These are phyloP conservation scores for Nevesoporus exiguus DNA, from an alignment of 768 basidiomycete genomes.

Conservation along the genomic window DNA sequence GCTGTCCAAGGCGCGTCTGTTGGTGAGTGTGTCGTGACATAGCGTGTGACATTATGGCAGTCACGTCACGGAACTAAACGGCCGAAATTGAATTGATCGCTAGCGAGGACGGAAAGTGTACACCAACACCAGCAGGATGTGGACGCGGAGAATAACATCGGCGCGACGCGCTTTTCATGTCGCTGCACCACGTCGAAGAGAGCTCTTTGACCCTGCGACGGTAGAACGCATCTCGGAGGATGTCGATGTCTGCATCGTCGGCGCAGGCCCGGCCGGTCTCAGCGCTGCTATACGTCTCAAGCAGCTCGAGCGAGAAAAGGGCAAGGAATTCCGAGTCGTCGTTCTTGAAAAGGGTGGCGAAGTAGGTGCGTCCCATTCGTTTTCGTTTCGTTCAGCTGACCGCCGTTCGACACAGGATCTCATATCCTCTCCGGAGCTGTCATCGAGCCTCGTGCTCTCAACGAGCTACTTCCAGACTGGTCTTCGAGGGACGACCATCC, in stretches of 20 bases:
- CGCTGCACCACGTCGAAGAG: conserved; percentile 21
- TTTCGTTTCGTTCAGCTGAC: not conserved
- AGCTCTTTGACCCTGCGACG: conserved; percentile 49
- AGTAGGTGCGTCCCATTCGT: conserved; percentile 59
- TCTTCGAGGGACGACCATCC: conserved; percentile 63
- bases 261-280: conserved; percentile 92
- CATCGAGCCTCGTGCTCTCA: conserved; percentile 85
- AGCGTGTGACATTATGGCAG: not conserved
- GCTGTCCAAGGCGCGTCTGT: not conserved
- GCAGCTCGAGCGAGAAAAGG: conserved; percentile 58
- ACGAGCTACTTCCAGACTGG: conserved; percentile 92
- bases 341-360: conserved; percentile 94
- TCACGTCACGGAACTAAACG: not conserved
- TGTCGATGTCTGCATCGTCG: conserved; percentile 97
- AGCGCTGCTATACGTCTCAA: conserved; percentile 95
- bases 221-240: conserved; percentile 86
- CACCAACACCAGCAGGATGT: not conserved
- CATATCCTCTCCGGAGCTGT: conserved; percentile 97
- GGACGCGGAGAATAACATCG: conserved; percentile 1
- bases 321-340: conserved; percentile 79
- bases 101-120: no score
- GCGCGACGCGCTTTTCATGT: conserved; percentile 18
- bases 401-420: conserved; percentile 52
- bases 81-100: not conserved
- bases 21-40: not conserved